Percentiles rank a stretch among this genome's conserved stretches.
phyloP scores from a whole-genome alignment of 2,329 filamentous ascomycete genomes.

The Aspergillaceae sp. region DNA sequence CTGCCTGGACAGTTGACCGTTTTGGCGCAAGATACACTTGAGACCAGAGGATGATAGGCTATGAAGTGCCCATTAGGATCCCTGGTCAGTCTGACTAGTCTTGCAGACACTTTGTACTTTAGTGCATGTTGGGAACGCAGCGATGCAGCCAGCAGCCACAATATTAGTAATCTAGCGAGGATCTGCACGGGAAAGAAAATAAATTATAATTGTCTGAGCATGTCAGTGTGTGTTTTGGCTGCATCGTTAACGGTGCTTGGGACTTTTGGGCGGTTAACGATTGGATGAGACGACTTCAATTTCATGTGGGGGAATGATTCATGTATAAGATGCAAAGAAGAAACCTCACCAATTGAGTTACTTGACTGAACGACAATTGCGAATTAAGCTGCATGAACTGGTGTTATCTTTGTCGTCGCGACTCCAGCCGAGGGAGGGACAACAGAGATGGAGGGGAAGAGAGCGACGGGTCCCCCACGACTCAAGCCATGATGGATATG shows the following conservation, averaged over 20 bases:
- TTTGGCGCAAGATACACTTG: neutral
- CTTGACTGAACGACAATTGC: neutral
- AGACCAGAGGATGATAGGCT: neutral
- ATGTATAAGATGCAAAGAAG: neutral
- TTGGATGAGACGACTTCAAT: neutral
- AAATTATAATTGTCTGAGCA: neutral
- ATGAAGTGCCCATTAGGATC: neutral
- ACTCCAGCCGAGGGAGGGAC: neutral
- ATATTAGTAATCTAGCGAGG: neutral
- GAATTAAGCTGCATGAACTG: neutral
- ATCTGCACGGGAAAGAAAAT: neutral
- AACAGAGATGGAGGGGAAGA: no score
- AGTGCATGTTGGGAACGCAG: neutral
- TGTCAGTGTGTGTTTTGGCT: neutral
- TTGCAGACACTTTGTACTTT: no score
- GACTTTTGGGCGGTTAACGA: neutral
- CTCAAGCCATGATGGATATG: neutral
- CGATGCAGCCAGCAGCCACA: neutral
- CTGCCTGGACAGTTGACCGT: neutral
- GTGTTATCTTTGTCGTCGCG: neutral
- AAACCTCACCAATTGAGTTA: neutral
- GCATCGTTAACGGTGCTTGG: neutral
- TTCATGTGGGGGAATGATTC: neutral
- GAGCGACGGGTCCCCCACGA: neutral
- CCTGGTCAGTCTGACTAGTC: neutral